Percentiles rank a stretch among this genome's conserved stretches.
These are phyloP conservation scores for Remersonia thermophila DNA, from an alignment of 2,329 filamentous ascomycete genomes.

Conservation along the genomic window DNA sequence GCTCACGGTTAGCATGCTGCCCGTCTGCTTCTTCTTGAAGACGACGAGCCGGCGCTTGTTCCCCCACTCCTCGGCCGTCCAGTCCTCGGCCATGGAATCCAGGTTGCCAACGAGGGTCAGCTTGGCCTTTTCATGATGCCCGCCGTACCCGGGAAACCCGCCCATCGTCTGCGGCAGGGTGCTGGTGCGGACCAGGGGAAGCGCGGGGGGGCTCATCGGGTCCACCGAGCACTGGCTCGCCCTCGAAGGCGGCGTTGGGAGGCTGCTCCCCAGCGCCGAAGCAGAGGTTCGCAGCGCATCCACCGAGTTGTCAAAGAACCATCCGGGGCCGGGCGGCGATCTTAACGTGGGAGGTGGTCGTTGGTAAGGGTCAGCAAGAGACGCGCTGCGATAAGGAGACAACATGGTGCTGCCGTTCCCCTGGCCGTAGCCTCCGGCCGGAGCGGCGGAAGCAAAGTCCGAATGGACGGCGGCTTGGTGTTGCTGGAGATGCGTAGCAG, in stretches of 20 bases:
- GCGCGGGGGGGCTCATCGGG: conserved; percentile 29
- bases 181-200: conserved; percentile 44
- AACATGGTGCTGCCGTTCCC: conserved; percentile 41
- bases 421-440: conserved; percentile 26
- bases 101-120: conserved; percentile 80
- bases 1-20: conserved; percentile 66
- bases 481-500: conserved; percentile 4
- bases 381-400: conserved; percentile 39
- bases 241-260: conserved; percentile 33
- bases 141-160: conserved; percentile 24
- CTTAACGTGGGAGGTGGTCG: conserved; percentile 21
- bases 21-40: conserved; percentile 71
- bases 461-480: conserved; percentile 15
- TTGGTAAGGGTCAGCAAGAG: conserved; percentile 38
- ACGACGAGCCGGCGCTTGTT: conserved; percentile 74
- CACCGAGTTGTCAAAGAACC: conserved; percentile 27
- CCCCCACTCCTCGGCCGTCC: conserved; percentile 71
- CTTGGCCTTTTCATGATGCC: conserved; percentile 70
- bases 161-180: conserved; percentile 31
- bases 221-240: conserved; percentile 36
- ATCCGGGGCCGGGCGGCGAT: conserved; percentile 19
- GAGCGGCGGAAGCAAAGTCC: conserved; percentile 18
- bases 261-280: conserved; percentile 27
- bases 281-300: conserved; percentile 26
- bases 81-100: conserved; percentile 68